Conservation (phyloP, 371 early-diverging fungal species). For the Coemansia sp. region DNA sequence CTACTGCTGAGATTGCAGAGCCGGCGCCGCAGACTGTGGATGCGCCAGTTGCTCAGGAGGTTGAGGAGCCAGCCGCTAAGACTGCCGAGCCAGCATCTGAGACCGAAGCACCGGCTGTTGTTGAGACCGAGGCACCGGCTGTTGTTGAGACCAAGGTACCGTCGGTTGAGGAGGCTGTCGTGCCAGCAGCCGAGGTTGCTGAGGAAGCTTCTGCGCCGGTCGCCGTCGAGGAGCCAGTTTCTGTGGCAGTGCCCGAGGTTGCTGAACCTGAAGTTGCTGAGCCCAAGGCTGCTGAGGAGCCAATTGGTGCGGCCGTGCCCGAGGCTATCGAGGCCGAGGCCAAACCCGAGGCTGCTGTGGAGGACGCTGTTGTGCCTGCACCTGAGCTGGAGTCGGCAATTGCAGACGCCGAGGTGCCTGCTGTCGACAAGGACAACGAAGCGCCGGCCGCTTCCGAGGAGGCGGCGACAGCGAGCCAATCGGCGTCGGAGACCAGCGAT, state of each 20-base stretch:
- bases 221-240: slow-evolving; percentile 5
- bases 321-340: background rate
- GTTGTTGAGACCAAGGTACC: background rate
- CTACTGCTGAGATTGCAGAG: too few relatives aligned
- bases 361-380: background rate
- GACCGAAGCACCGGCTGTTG: background rate
- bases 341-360: background rate
- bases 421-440: slow-evolving; percentile 9
- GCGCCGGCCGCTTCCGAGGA: slow-evolving; percentile 9
- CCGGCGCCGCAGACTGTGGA: too few relatives aligned
- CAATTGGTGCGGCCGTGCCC: background rate
- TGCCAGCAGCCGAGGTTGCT: background rate
- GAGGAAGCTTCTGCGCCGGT: background rate
- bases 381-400: background rate
- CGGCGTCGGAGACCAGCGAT: slow-evolving; percentile 5
- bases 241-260: background rate
- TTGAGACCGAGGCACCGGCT: background rate
- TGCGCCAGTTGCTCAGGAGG: background rate
- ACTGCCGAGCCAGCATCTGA: too few relatives aligned
- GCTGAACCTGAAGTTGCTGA: background rate
- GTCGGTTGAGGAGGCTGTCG: background rate
- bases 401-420: slow-evolving; percentile 7
- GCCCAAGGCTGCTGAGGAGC: background rate
- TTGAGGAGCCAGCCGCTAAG: too few relatives aligned
- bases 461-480: background rate